These are phyloP conservation scores for Knufia fluminis DNA, from an alignment of 2,329 filamentous ascomycete species.

Conservation along the genomic window DNA sequence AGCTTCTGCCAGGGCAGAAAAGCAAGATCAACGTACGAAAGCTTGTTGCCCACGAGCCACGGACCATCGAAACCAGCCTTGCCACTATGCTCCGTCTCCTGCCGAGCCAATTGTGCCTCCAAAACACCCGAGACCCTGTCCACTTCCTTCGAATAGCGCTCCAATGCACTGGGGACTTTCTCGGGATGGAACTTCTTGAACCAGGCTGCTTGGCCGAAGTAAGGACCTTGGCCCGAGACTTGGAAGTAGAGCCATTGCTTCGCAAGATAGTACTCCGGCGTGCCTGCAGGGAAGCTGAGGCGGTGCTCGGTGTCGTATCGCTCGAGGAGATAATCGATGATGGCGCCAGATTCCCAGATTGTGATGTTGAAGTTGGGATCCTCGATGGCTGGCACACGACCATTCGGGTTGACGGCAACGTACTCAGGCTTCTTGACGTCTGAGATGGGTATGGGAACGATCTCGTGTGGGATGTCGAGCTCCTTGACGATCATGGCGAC, in stretches of 20 bases:
- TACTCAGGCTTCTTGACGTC: no score
- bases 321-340: constrained; percentile 26
- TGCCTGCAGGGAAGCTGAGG: constrained; percentile 29
- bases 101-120: constrained; percentile 31
- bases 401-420: no score
- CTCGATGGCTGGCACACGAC: constrained; percentile 33
- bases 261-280: constrained; percentile 28
- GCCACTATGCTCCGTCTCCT: not conserved
- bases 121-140: constrained; percentile 39
- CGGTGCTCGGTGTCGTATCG: constrained; percentile 37
- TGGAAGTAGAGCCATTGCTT: constrained; percentile 40
- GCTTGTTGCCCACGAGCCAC: constrained; percentile 38
- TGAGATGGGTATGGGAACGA: no score
- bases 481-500: no score
- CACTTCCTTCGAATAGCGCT: constrained; percentile 41
- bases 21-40: constrained; percentile 33
- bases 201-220: constrained; percentile 34
- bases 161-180: constrained; percentile 36
- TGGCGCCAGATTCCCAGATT: constrained; percentile 25
- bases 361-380: constrained; percentile 38
- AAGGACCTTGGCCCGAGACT: constrained; percentile 22
- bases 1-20: constrained; percentile 24
- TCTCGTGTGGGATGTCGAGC: no score
- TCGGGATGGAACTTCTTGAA: constrained; percentile 33
- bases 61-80: constrained; percentile 8